Evolutionary conservation across 805 yeast species (phyloP), one percentile per base, ranked within the genome.

Genomic region (Teunomyces kruisii): DNA sequence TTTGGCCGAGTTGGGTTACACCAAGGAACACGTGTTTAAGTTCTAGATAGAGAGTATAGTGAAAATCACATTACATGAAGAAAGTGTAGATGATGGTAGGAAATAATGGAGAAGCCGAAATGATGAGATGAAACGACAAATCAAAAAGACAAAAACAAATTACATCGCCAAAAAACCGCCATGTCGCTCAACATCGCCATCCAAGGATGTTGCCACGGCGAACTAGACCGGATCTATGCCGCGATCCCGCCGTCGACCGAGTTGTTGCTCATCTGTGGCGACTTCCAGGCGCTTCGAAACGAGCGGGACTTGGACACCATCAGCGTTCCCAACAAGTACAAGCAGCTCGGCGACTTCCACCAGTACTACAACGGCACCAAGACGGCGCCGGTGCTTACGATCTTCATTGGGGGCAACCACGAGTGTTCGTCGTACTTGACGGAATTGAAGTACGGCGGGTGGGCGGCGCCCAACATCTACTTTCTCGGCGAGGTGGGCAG

Each of bases 401-500:
- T 94, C 0, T 86, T 92, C 53, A 80, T 94, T 33, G 98, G 99
- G 2, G 99, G 99, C 0, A 94, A 94, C 64, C 99, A 94, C 58
- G 99, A 94, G 59, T 83, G 94, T 3, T 87, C 95, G 46, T 80
- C 83, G 47, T 88, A 86, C 59, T 59, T 94, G 50, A 70, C 78
- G 48, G 89, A 86, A 53, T 65, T 91, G 46, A 80, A 79, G 47
- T 78, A 75, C 60, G 99, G 99, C 9, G 99, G 99, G 0, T 94
- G 92, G 88, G 91, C 87, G 1, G 95, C 96, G 1, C 88, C 89
- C 1, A 83, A 85, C 50, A 88, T 94, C 10, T 94, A 84, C 63
- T 94, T 81, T 59, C 58, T 94, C 54, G 99, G 99, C 0, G 79
- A 80, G 35, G 78, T 84, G 14, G 88, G 90, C 12, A 81, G 81